Evolutionary conservation across 2,329 filamentous ascomycete genomes (phyloP), one percentile per base, ranked within the genome.

Genomic region (Cadophora luteo-olivacea): DNA sequence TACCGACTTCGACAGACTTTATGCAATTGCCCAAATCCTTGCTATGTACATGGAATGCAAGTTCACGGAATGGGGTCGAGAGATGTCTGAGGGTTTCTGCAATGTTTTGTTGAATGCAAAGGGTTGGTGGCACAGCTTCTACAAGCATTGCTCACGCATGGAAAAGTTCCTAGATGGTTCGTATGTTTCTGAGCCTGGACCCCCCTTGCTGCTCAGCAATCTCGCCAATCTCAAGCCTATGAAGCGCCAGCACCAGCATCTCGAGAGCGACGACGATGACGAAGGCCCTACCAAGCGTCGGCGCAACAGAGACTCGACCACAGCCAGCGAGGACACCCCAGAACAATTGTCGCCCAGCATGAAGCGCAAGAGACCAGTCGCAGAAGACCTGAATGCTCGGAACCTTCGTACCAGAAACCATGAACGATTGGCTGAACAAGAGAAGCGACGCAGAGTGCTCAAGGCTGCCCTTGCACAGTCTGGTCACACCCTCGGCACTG

Each of bases 401-500:
- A 81, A 85, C 51, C 81, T 87, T 38, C 86, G 91, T 72, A 82
- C 86, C 61, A 83, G 80, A 65, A 89, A 89, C 62, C 80, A 82
- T 64, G 79, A 80, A n/a, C 85, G 87, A 64, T 77, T 84, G 4
- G 78, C 83, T 67, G 83, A 86, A 66, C 86, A 89, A 75, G 84
- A 87, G 64, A 77, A 80, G 69, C 87, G 89, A 14, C 71, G 82
- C 36, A 76, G 78, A 72, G 83, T 81, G 68, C 81, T 86, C 45
- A 84, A 80, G 72, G 79, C 79, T 72, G 82, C 78, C 69, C 80
- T 86, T 70, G 85, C 79, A 72, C 78, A 74, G 71, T 82, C 78
- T 67, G 84, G 77, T 58, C 79, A 73, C 69, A 82, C 80, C 70
- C 79, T 77, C 70, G 84, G 78, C 77, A 85, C 75, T 80, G 82